Evolutionary conservation across 768 basidiomycete species (phyloP).

Genomic region (Rhizopogon vulgaris): DNA sequence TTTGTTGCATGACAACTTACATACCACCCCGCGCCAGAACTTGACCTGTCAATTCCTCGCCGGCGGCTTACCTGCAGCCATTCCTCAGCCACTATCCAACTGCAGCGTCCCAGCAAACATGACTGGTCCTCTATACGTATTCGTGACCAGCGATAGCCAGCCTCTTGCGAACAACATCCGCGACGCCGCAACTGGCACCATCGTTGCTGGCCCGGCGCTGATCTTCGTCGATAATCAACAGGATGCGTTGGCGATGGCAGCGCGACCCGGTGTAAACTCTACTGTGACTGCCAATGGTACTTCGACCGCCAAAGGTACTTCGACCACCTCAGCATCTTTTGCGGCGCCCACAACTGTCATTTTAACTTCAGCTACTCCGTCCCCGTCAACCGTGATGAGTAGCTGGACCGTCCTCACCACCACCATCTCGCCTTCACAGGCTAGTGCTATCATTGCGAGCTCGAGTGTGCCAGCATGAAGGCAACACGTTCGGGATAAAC

Average conservation of each 20-base stretch:
- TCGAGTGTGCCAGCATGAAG: constrained; percentile 9
- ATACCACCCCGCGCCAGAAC: constrained; percentile 28
- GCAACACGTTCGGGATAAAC: constrained; percentile 4
- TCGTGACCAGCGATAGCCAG: constrained; percentile 55
- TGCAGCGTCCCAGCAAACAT: constrained; percentile 63
- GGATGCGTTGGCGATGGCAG: constrained; percentile 45
- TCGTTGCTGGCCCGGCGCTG: constrained; percentile 65
- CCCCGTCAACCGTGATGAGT: constrained; percentile 18
- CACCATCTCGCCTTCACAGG: constrained; percentile 19
- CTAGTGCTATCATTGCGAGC: constrained; percentile 24
- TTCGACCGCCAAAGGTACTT: neutral
- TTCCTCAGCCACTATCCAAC: constrained; percentile 50
- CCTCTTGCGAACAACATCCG: constrained; percentile 57
- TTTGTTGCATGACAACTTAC: constrained; percentile 1
- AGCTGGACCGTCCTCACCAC: constrained; percentile 7
- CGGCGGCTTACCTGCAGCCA: constrained; percentile 50
- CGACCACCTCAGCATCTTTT: constrained; percentile 1
- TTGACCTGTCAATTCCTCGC: constrained; percentile 73
- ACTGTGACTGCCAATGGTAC: neutral
- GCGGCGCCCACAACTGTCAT: constrained; percentile 2
- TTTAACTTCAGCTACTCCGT: constrained; percentile 8
- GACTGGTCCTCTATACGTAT: constrained; percentile 73
- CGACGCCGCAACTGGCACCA: constrained; percentile 14
- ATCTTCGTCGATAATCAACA: constrained; percentile 58
- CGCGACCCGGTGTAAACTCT: constrained; percentile 24